Base-by-base conservation (phyloP, 2,329 filamentous ascomycete species). In the Exophiala spinifera region DNA sequence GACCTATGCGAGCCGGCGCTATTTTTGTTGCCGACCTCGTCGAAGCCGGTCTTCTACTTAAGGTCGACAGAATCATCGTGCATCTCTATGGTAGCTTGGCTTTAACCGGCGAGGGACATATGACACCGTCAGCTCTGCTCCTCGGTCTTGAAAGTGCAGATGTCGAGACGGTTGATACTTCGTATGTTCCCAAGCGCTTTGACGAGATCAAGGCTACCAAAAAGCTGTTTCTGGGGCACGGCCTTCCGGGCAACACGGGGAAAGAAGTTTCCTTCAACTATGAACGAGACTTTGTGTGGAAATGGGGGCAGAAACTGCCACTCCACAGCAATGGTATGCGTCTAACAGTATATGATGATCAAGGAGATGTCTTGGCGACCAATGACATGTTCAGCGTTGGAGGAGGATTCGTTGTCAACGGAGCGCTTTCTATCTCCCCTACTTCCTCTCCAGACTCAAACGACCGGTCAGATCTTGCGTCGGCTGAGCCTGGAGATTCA, bases 1-100 rank as follows among this genome's bases (percentile, higher is more conserved):
- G 59, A 19, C 56, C 59, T 20, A 61, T 61, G 59, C 59, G 59
- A 20, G 59, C 59, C 20, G 59, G 59, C 23, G 59, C 57, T 31
- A 61, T 61, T 46, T 61, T 61, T 46, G 59, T 61, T 15, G 47
- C 56, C 20, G 57, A 61, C 46, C 53, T 61, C 20, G 40, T 53
- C 20, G 53, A 61, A 42, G 53, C 54, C 43, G 51, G 51, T 49
- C 48, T 61, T 10, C 53, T 61, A 19, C 53, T 52, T 13, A 46
- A 49, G 43, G 56, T 61, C 21, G 37, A 46, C 21, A 46, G 49
- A 34, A 61, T 61, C 13, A 56, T 56, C 10, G 50, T 61, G 7
- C 49, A 56, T 34, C 57, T 60, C 46, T 61, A 59, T 36, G 56
- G 56, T 33, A 61, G 56, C 28, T 31, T 31, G 11, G 28, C 28